Percentiles rank a stretch among this genome's conserved stretches.
These are phyloP conservation scores for Termitomyces sp. DNA, from an alignment of 768 basidiomycete species.

Conservation along the genomic window DNA sequence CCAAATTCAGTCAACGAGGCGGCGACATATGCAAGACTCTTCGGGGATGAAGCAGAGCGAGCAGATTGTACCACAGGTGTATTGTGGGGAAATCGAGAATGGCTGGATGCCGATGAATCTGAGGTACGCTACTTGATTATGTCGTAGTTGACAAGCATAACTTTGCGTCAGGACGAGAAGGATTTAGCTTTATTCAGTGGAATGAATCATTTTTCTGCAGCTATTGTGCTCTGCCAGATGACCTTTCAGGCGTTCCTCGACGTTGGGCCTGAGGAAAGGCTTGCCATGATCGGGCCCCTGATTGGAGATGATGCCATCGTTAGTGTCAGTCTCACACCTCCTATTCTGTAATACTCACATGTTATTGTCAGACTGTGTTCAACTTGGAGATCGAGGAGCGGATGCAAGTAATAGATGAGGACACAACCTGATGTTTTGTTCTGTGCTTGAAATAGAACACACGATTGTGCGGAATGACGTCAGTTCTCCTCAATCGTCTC, in stretches of 20 bases:
- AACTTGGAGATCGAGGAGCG: constrained; percentile 11
- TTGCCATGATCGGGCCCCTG: constrained; percentile 37
- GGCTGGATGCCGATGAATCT: constrained; percentile 52
- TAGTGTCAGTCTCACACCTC: constrained; percentile 17
- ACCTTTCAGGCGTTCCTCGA: constrained; percentile 52
- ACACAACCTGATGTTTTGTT: not conserved
- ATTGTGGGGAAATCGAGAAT: constrained; percentile 56
- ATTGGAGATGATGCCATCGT: constrained; percentile 52
- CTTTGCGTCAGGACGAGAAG: constrained; percentile 47
- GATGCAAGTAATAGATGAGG: not conserved
- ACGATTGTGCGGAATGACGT: constrained; percentile 6
- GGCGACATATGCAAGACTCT: constrained; percentile 46
- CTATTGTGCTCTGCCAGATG: constrained; percentile 53
- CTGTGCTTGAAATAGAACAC: constrained; percentile 2
- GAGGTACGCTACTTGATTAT: constrained; percentile 31
- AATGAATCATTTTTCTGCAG: constrained; percentile 68
- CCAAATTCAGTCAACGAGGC: constrained; percentile 55
- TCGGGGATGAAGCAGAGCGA: constrained; percentile 53
- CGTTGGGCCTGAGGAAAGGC: constrained; percentile 39
- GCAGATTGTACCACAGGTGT: constrained; percentile 34
- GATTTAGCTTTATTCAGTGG: constrained; percentile 28
- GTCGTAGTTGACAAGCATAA: not conserved
- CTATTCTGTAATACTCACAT: not conserved
- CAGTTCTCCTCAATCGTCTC: not conserved
- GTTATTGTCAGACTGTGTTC: constrained; percentile 4